Base-by-base conservation (phyloP, 139 green algal species). In the Coelastrella sp. region DNA sequence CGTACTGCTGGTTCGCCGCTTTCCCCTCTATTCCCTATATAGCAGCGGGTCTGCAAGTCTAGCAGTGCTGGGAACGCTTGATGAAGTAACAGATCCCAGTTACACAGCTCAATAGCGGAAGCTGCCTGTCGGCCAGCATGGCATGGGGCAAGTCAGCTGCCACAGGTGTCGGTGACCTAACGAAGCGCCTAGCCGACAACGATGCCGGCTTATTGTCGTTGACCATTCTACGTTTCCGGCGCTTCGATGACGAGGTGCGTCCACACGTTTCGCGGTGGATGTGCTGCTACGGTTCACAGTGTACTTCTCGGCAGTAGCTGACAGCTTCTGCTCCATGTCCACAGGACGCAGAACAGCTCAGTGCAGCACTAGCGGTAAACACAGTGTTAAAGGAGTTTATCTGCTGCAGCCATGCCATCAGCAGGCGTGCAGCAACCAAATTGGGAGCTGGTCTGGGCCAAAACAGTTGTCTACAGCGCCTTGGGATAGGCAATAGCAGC, bases 401-500 rank as follows among this genome's bases (percentile, higher is more conserved):
- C 40, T 83, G 68, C 13, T 78, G 32, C 53, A 88, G 67, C 37
- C 88, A 92, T 51, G 11, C 83, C 0, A 57, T 92, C n/a, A 67
- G 38, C 8, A 45, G 72, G 3, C 45, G n/a, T 9, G 71, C 85
- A 13, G 88, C 85, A 3, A 57, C 53, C 1, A 38, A 66, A 60
- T 21, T 92, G 5, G 71, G 63, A 0, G 63, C 41, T 2, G n/a
- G 77, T 62, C 88, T 92, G 43, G 51, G 63, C 2, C 23, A 34
- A 7, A 87, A 87, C 74, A 71, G 40, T 40, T 23, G n/a, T 0
- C 83, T 92, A 37, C 66, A 77, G 9, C 32, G 40, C 7, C 57
- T 92, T 11, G 81, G 88, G 64, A 80, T 92, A 23, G 88, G 88
- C n/a, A 73, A 89, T 78, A 81, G 78, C 57, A 72, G 40, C 69